A percentile compares a stretch with the other conserved stretches of the same genome.
These are phyloP conservation scores for Leptodontidium sp. DNA, from an alignment of 2,329 filamentous ascomycete species.

Conservation along the genomic window DNA sequence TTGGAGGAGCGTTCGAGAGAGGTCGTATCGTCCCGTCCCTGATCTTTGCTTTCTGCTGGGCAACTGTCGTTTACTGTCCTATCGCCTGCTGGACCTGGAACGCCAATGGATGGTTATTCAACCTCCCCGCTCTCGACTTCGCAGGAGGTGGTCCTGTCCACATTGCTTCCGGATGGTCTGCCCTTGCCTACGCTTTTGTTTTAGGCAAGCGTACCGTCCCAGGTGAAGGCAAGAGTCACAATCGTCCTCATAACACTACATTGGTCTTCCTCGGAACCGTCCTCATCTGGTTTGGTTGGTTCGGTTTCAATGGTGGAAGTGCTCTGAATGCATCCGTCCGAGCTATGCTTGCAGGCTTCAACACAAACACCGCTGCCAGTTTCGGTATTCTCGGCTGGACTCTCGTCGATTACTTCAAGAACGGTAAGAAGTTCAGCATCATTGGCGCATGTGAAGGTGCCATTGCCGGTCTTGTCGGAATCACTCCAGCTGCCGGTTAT, in stretches of 20 bases:
- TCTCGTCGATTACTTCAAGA: slow-evolving; percentile 58
- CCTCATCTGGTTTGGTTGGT: slow-evolving; percentile 71
- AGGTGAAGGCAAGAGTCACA: slow-evolving; percentile 54
- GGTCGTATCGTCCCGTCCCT: slow-evolving; percentile 71
- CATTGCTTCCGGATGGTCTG: slow-evolving; percentile 68
- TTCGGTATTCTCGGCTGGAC: slow-evolving; percentile 63
- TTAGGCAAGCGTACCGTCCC: slow-evolving; percentile 64
- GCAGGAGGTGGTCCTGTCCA: slow-evolving; percentile 65
- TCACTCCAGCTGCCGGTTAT: slow-evolving; percentile 65
- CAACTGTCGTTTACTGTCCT: slow-evolving; percentile 69
- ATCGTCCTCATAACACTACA: slow-evolving; percentile 68
- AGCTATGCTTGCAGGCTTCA: slow-evolving; percentile 63
- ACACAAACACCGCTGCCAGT: slow-evolving; percentile 65
- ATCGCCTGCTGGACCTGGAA: slow-evolving; percentile 76
- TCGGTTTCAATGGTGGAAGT: slow-evolving; percentile 60
- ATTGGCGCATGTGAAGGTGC: slow-evolving; percentile 62
- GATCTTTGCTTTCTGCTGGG: slow-evolving; percentile 70
- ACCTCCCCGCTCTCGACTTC: slow-evolving; percentile 53
- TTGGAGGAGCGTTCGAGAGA: slow-evolving; percentile 66
- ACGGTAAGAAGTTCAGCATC: slow-evolving; percentile 57
- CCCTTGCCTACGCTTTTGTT: slow-evolving; percentile 69
- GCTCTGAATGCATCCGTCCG: slow-evolving; percentile 61
- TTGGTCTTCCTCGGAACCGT: slow-evolving; percentile 70
- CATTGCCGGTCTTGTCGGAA: slow-evolving; percentile 64
- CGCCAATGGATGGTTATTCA: slow-evolving; percentile 69